Base-by-base conservation (phyloP, 768 basidiomycete genomes). In the Hortiboletus flavorubellus region DNA sequence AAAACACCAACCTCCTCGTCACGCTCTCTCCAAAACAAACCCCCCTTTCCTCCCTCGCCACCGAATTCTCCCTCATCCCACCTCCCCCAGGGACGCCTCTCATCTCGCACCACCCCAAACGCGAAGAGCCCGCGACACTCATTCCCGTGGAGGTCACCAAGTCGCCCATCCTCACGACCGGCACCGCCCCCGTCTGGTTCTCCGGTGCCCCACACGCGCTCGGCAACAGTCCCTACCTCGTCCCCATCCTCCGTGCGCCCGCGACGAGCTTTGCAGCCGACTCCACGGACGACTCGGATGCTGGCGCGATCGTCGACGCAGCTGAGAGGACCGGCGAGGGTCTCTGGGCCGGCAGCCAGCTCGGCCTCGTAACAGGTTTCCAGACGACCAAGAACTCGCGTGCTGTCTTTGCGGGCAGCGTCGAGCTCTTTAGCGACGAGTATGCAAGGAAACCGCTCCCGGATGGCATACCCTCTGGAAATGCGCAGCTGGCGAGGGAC, bases 31-130 rank as follows among this genome's bases (percentile, higher is more conserved):
- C 87, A 62, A 86, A 82, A 73, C 81, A 88, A 72, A 86, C 85
- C 3, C 76, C 89, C 40, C 75, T 95, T 10, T 78, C 84, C 12
- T 82, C 88, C 12, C 81, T 96, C 51, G 91, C 93, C 0, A 71
- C 91, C 46, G 97, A 99, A 75, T 98, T 98, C 77, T 90, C 89
- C 37, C 79, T 98, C 53, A 82, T 93, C 49, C 86, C 92, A 26
- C 89, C 91, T 16, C 91, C 93, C 6, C 89, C 93, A 2, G 86
- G 86, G 2, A 87, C 87, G 0, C 86, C 87, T 2, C 80, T 97
- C 46, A 67, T 96, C 58, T 95, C 94, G 4, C 91, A 96, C 71
- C 91, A 93, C 76, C 85, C 86, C 26, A 79, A 83, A 65, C 83
- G 89, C 39, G 72, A 81, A n/a, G 80, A 80, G n/a, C 77, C 83